Base-by-base conservation (phyloP, 352 stramenopile genomes). In the Phytophthora tubulina region DNA sequence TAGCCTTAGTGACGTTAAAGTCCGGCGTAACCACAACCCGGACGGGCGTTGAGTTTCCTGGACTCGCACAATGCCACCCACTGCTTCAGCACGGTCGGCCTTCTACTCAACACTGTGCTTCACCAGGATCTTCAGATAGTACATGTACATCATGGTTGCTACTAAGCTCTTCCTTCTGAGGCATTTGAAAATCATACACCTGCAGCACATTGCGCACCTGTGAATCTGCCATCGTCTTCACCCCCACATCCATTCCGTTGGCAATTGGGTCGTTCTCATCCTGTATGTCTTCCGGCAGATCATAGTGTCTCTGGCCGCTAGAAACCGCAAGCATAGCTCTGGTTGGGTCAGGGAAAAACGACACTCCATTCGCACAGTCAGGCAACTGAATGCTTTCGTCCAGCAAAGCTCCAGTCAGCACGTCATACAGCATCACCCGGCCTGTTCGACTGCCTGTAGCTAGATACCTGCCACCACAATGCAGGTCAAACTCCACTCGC, bases 401-500 rank as follows among this genome's bases (percentile, higher is more conserved):
- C 17, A 94, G 55, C 15, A 87, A 69, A 21, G 65, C 75, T 30
- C 84, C 81, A 10, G 78, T 91, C 30, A 82, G 35, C 21, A 90
- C 72, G 38, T 92, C 84, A 67, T 86, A 92, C 33, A 91, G 61
- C 73, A 92, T 51, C 13, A 86, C 76, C 7, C 61, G 68, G n/a
- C 81, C 81, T 41, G 79, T 76, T 21, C 63, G 83, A 70, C 81
- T 88, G 15, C 88, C 90, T 6, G 90, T 89, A 33, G 85, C 69
- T 36, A 96, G 55, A 63, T 90, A 90, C 4, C 76, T 69, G 0
- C 85, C 88, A 0, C 75, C 73, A 61, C 78, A 80, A 68, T 95
- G 86, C 38, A 96, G 61, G 53, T 94, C 90, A 76, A 96, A 93
- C 63, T 85, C 75, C 17, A 97, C 79, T 15, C 82, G 75, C 76